These are phyloP conservation scores for Wallacemonas rigidus DNA, from an alignment of 208 protist genomes.

Conservation along the genomic window DNA sequence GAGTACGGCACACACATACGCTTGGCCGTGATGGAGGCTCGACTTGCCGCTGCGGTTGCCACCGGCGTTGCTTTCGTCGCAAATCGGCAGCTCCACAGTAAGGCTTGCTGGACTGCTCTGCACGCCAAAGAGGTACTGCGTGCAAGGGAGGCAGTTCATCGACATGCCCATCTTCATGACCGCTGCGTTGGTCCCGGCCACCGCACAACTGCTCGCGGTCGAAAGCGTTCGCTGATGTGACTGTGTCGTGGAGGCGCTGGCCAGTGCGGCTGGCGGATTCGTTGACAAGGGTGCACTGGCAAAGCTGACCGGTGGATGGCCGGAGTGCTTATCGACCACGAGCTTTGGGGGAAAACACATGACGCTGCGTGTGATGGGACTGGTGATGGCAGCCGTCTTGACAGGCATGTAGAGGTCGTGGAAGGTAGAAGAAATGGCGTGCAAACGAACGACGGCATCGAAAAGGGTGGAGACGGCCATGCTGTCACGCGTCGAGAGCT, in stretches of 20 bases:
- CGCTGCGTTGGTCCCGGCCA: background rate
- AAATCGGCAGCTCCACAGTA: background rate
- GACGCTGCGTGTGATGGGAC: background rate
- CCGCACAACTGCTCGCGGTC: conserved; percentile 7
- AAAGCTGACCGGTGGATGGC: background rate
- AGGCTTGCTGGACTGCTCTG: background rate
- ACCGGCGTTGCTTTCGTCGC: background rate
- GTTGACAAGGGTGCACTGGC: background rate
- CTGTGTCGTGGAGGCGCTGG: background rate
- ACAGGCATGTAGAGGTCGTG: conserved; percentile 15
- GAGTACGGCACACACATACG: no score
- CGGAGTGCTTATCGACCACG: no score
- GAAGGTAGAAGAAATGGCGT: conserved; percentile 8
- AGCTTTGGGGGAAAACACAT: no score
- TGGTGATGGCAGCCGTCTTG: conserved; percentile 7
- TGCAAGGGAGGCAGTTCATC: conserved; percentile 12
- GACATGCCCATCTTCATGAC: conserved; percentile 4
- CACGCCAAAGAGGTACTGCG: conserved; percentile 1
- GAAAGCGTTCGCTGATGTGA: conserved; percentile 15
- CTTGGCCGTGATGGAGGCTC: no score
- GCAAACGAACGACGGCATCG: conserved; percentile 7
- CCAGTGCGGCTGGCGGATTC: background rate
- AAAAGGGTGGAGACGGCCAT: conserved; percentile 6
- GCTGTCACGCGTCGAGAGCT: conserved; percentile 7
- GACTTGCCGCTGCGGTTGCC: no score